A percentile compares a stretch with the other conserved stretches of the same genome.
Evolutionary conservation across 2,329 filamentous ascomycete species (phyloP).

Genomic region (Pseudogymnoascus sp.): DNA sequence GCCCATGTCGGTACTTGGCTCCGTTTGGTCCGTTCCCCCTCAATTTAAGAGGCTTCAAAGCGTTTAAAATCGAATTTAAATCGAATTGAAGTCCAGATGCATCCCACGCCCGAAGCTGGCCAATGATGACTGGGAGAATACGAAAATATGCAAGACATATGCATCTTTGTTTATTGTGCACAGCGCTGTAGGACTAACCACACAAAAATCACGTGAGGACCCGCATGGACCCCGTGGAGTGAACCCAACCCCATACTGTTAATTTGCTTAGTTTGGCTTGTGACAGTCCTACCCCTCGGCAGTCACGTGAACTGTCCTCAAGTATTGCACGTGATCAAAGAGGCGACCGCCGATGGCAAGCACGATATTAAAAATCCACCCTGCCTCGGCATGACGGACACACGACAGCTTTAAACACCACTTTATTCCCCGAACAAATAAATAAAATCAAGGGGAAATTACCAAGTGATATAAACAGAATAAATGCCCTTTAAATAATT

Average conservation of each 20-base stretch:
- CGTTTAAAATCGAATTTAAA: background rate
- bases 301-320: background rate
- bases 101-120: background rate
- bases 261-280: background rate
- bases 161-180: background rate
- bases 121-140: background rate
- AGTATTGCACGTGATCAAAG: background rate
- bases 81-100: background rate
- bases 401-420: background rate
- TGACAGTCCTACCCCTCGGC: background rate
- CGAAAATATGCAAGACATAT: background rate
- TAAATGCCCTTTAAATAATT: background rate
- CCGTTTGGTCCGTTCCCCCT: background rate
- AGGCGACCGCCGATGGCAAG: background rate
- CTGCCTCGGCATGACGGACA: conserved; percentile 1
- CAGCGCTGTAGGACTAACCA: background rate
- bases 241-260: background rate
- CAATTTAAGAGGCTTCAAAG: background rate
- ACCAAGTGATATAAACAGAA: background rate
- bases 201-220: background rate
- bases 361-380: background rate
- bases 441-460: background rate
- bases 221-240: background rate
- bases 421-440: background rate
- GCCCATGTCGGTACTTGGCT: background rate